These are phyloP conservation scores for Xylaria sp. DNA, from an alignment of 2,329 filamentous ascomycete species.

Conservation along the genomic window DNA sequence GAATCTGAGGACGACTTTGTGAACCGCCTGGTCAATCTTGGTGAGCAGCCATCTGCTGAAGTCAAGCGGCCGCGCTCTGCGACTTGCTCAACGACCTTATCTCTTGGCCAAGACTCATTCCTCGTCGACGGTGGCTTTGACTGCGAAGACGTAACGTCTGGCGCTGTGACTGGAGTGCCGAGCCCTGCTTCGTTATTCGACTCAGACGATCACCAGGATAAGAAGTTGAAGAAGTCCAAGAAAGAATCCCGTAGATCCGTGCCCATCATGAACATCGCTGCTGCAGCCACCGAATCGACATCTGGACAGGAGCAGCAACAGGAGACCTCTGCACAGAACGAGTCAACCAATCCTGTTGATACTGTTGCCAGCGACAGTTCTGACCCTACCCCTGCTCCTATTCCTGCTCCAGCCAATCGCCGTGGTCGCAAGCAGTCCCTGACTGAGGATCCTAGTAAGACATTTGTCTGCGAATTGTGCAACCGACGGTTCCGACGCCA, in stretches of 20 bases:
- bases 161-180: conserved; percentile 70
- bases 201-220: conserved; percentile 63
- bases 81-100: conserved; percentile 74
- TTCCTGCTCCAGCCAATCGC: conserved; percentile 76
- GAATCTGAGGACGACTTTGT: conserved; percentile 91
- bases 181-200: conserved; percentile 67
- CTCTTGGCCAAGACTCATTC: conserved; percentile 80
- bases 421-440: conserved; percentile 98
- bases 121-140: conserved; percentile 77
- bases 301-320: conserved; percentile 51
- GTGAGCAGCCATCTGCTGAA: conserved; percentile 63
- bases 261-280: conserved; percentile 56
- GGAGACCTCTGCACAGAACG: conserved; percentile 48
- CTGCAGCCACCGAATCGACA: conserved; percentile 51
- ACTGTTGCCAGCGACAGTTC: conserved; percentile 55
- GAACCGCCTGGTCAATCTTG: conserved; percentile 76
- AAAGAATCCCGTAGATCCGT: conserved; percentile 53
- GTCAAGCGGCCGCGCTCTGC: conserved; percentile 74
- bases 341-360: conserved; percentile 51
- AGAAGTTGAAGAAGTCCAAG: conserved; percentile 67
- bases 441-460: conserved; percentile 98
- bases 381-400: conserved; percentile 57
- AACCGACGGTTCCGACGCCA: conserved; percentile 97
- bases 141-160: conserved; percentile 73
- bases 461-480: conserved; percentile 96